These are phyloP conservation scores for Rhodotorula sp. DNA, from an alignment of 1,284 basidiomycete species.

Conservation along the genomic window DNA sequence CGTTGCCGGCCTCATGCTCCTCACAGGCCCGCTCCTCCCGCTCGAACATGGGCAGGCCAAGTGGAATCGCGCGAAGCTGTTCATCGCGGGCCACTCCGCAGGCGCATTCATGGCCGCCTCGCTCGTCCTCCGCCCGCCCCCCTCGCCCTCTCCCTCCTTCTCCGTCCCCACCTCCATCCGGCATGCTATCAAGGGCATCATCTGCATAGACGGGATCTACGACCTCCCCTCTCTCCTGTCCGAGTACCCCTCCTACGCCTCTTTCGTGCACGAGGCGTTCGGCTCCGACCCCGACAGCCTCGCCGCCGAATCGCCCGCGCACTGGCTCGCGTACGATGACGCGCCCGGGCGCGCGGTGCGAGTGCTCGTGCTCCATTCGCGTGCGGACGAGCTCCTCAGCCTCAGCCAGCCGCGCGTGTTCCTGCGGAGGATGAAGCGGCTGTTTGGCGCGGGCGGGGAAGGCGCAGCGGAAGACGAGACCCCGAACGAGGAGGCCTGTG, in stretches of 20 bases:
- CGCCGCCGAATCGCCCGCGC: slow-evolving; percentile 29
- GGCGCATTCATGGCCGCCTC: slow-evolving; percentile 39
- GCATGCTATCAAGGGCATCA: slow-evolving; percentile 10
- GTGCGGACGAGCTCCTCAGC: slow-evolving; percentile 26
- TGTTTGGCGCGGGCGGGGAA: neutral
- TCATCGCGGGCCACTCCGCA: slow-evolving; percentile 36
- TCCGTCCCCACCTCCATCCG: slow-evolving; percentile 15
- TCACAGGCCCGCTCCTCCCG: slow-evolving; percentile 13
- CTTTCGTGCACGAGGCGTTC: slow-evolving; percentile 36
- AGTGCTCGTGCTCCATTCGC: slow-evolving; percentile 25
- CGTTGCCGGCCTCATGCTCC: slow-evolving; percentile 27
- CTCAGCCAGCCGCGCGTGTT: slow-evolving; percentile 28
- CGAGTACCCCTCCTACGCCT: slow-evolving; percentile 40
- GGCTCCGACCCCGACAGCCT: slow-evolving; percentile 8
- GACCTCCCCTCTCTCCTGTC: slow-evolving; percentile 34
- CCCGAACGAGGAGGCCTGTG: neutral
- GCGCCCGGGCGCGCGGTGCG: neutral
- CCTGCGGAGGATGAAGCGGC: slow-evolving; percentile 9
- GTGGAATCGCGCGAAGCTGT: slow-evolving; percentile 27
- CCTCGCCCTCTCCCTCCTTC: slow-evolving; percentile 12
- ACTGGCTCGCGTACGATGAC: slow-evolving; percentile 22
- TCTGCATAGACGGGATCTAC: slow-evolving; percentile 40
- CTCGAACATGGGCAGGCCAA: slow-evolving; percentile 9
- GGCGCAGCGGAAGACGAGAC: neutral
- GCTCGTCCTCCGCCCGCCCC: slow-evolving; percentile 9